Percentiles rank a stretch among this genome's conserved stretches.
phyloP scores from a whole-genome alignment of 2,329 filamentous ascomycete species.

The Pseudopithomyces chartarum region DNA sequence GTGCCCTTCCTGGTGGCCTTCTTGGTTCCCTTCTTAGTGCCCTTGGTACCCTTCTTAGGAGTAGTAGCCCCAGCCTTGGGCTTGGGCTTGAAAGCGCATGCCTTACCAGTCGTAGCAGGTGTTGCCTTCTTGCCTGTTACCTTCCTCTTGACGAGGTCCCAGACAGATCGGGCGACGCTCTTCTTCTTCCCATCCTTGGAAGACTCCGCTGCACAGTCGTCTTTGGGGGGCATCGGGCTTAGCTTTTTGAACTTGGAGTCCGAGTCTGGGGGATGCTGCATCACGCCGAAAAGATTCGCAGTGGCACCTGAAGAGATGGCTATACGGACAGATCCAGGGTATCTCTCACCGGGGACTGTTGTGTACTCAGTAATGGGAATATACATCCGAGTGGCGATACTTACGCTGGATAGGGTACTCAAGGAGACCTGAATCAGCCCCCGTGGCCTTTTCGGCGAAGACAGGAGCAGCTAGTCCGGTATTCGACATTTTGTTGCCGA shows the following conservation, averaged over 20 bases:
- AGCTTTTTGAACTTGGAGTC: background rate
- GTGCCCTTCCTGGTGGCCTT: background rate
- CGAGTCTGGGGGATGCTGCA: background rate
- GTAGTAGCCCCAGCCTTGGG: background rate
- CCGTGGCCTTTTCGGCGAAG: background rate
- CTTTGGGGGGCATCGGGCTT: background rate
- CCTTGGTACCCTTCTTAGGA: background rate
- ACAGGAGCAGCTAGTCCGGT: background rate
- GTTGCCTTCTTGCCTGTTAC: background rate
- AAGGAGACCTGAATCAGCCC: background rate
- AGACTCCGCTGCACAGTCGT: background rate
- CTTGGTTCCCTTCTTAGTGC: background rate
- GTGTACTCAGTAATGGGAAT: background rate
- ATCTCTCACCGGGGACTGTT: background rate
- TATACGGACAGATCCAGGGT: background rate
- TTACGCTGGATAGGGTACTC: background rate
- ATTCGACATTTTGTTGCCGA: background rate
- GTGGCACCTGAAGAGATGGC: background rate
- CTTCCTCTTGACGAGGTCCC: background rate
- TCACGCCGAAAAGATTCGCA: background rate
- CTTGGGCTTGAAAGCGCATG: background rate
- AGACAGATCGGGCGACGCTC: background rate
- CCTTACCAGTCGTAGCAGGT: background rate
- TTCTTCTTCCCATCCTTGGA: background rate
- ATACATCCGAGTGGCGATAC: background rate